Evolutionary conservation across 2,329 filamentous ascomycete genomes (phyloP).

Genomic region (Fusarium verticillioides): DNA sequence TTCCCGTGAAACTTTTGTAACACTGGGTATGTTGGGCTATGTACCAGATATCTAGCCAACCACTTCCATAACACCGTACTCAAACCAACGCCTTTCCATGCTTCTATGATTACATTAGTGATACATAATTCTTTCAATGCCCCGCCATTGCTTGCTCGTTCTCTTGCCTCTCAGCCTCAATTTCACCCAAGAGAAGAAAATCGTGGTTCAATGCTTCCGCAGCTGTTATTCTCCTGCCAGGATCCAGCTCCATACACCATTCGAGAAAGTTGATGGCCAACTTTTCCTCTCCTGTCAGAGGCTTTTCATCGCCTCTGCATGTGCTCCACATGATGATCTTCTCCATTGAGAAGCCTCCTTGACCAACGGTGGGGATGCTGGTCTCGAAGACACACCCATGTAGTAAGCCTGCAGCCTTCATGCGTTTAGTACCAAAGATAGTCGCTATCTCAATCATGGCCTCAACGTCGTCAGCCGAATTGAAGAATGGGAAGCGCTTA

Average conservation of each 20-base stretch:
- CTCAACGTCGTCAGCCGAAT: slow-evolving; percentile 97
- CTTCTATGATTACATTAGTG: slow-evolving; percentile 33
- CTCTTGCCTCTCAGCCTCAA: slow-evolving; percentile 59
- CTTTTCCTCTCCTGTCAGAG: slow-evolving; percentile 74
- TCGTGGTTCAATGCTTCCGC: slow-evolving; percentile 78
- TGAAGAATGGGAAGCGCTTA: slow-evolving; percentile 96
- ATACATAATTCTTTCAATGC: slow-evolving; percentile 24
- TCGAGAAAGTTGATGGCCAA: slow-evolving; percentile 78
- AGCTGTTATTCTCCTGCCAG: slow-evolving; percentile 77
- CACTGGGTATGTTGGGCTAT: slow-evolving; percentile 30
- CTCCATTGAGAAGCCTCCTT: slow-evolving; percentile 86
- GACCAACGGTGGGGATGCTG: slow-evolving; percentile 89
- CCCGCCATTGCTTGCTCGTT: slow-evolving; percentile 39
- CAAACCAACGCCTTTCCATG: slow-evolving; percentile 34
- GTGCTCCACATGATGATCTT: slow-evolving; percentile 97
- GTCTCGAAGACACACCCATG: slow-evolving; percentile 95
- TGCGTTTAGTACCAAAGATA: slow-evolving; percentile 87
- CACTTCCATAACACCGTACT: slow-evolving; percentile 19
- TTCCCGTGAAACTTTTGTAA: not conserved
- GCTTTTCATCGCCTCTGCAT: slow-evolving; percentile 71
- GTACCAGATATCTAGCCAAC: slow-evolving; percentile 30
- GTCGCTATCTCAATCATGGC: slow-evolving; percentile 97
- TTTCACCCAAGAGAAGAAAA: slow-evolving; percentile 61
- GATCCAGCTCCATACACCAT: slow-evolving; percentile 80
- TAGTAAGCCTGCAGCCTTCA: slow-evolving; percentile 83